Evolutionary conservation across 768 basidiomycete genomes (phyloP).

Genomic region (Hygrophorus pudorinus): DNA sequence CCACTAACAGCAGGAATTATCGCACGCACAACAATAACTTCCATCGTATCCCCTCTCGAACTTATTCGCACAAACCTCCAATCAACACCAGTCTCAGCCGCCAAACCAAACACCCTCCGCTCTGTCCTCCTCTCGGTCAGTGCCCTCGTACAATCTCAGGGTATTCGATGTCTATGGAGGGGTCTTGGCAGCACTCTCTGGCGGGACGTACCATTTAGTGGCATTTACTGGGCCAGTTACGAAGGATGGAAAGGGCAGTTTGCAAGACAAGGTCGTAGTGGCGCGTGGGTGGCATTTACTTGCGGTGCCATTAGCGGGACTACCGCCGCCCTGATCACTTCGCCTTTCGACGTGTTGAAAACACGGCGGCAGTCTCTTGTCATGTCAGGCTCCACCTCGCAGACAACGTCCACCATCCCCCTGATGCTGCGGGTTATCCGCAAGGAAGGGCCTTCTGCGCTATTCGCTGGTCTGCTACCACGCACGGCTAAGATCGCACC

Average conservation of each 20-base stretch:
- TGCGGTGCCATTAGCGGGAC: slow-evolving; percentile 88
- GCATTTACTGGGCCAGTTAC: slow-evolving; percentile 94
- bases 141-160: slow-evolving; percentile 48
- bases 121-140: slow-evolving; percentile 62
- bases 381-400: slow-evolving; percentile 42
- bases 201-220: slow-evolving; percentile 97
- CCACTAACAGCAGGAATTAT: slow-evolving; percentile 79
- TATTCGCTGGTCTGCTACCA: slow-evolving; percentile 81
- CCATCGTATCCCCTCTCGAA: slow-evolving; percentile 80
- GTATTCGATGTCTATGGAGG: slow-evolving; percentile 71
- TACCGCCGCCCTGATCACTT: slow-evolving; percentile 77
- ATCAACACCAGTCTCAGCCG: slow-evolving; percentile 65
- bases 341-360: slow-evolving; percentile 95
- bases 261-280: slow-evolving; percentile 40
- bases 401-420: slow-evolving; percentile 44
- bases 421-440: slow-evolving; percentile 60
- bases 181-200: slow-evolving; percentile 89
- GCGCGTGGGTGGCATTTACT: slow-evolving; percentile 68
- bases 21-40: slow-evolving; percentile 72
- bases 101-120: slow-evolving; percentile 65
- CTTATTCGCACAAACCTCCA: slow-evolving; percentile 91
- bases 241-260: slow-evolving; percentile 70
- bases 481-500: slow-evolving; percentile 94
- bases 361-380: slow-evolving; percentile 82
- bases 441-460: slow-evolving; percentile 67